Evolutionary conservation across 306 rosid genomes (phyloP), one percentile per base, ranked within the genome.

Genomic region (Cicer yamashitae): DNA sequence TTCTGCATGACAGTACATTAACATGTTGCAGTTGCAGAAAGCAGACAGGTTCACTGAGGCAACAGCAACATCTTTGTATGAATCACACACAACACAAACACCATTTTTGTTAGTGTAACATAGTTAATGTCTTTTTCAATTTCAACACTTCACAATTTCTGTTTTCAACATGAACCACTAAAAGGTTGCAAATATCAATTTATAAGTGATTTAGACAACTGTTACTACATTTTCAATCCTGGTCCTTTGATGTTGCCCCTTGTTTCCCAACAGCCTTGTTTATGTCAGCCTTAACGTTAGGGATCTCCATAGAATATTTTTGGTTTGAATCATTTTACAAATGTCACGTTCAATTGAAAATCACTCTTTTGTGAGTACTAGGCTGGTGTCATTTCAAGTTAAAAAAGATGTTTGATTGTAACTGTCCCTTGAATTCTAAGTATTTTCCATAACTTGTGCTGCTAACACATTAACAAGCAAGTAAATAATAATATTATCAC

Each of bases 281-380:
- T 64, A 50, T 77, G 67, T 71, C 66, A 47, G 47, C 44, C 53
- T 25, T 65, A 47, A 52, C 56, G 38, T 60, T 66, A 46, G 52
- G 58, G 59, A 77, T 73, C 61, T 70, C 62, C 52, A 50, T n/a
- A 56, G 62, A 61, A 81, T 69, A 74, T 73, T 50, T 50, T 63
- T 47, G 25, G 38, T 20, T 50, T 74, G 83, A 71, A 70, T 54
- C 73, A 74, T 57, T 47, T 62, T 48, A 14, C 25, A 65, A 65
- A 52, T 46, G 82, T 85, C 88, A 70, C 7, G 7, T 11, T 81
- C 82, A 78, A 34, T 25, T 74, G 83, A 74, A 78, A 81, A 48
- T 69, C 37, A 65, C 83, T 50, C 39, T 48, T 81, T 51, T 81
- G 79, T 40, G 67, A 46, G 60, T 57, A 63, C 75, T 54, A 74